Evolutionary conservation across 257 asterid species (phyloP), one percentile per base, ranked within the genome.

Genomic region (Plantago elongata): DNA sequence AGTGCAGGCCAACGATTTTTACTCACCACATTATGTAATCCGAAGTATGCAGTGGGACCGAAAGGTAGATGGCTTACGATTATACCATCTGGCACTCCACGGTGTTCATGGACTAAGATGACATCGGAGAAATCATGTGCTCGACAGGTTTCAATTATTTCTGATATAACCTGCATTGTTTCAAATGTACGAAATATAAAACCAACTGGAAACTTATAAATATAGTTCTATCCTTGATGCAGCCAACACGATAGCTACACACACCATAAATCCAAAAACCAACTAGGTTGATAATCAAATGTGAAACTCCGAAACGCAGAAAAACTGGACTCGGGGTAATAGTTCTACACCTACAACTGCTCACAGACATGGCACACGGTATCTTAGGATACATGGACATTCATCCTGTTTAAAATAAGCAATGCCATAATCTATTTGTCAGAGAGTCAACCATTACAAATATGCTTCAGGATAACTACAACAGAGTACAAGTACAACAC

Each of bases 11-110:
- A 45, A 45, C 43, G 44, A 54, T 56, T 22, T 5, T 45, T 63
- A 81, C 97, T 72, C 61, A 86, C 99, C 96, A 92, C 99, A 75
- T 92, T 92, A 83, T 74, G 87, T 60, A 92, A 72, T 77, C 95
- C 88, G 78, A 89, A 92, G 81, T 81, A 78, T 48, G 96, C 99
- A 61, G 96, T 92, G 43, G 99, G 99, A 12, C 99, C 99, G 63
- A 78, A 86, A 67, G 99, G 99, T 57, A 92, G 77, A 84, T 92
- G 99, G 77, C 91, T 84, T 77, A 92, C 81, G 67, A 82, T 79
- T 63, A 92, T 57, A 51, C 95, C 93, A 78, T 86, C 96, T 18
- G 99, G 99, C 57, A 89, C 90, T 45, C 99, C 99, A 51, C 97
- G 99, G 71, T 84, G 90, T 73, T 92, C 97, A 61, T 86, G 97